phyloP scores from a whole-genome alignment of 2,329 filamentous ascomycete species.

The Colletotrichum orbiculare region DNA sequence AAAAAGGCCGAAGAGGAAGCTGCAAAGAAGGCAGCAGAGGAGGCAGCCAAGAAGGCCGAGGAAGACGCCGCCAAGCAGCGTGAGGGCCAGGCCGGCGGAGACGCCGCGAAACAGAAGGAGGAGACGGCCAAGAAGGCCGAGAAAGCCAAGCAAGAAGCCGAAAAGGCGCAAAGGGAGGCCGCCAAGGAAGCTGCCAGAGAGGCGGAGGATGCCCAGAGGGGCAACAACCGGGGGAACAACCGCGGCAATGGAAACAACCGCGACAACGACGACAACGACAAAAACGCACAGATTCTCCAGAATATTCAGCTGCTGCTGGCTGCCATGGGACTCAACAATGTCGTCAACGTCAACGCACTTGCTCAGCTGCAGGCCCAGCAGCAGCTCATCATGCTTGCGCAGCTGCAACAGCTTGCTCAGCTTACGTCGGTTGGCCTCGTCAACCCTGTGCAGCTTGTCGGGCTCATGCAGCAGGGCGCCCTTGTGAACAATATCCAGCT shows the following conservation, averaged over 20 bases:
- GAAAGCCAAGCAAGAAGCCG: constrained; percentile 3
- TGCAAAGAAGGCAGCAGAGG: constrained; percentile 16
- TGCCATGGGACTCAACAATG: constrained; percentile 42
- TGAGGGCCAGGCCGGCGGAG: background rate
- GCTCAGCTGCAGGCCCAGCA: constrained; percentile 43
- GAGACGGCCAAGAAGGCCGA: constrained; percentile 12
- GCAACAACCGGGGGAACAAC: constrained; percentile 39
- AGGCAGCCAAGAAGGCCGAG: constrained; percentile 17
- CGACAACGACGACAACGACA: constrained; percentile 34
- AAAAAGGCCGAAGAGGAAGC: constrained; percentile 33
- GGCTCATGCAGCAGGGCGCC: constrained; percentile 40
- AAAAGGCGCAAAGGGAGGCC: constrained; percentile 3
- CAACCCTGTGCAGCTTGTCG: constrained; percentile 38
- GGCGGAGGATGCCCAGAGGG: constrained; percentile 25
- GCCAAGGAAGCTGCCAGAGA: constrained; percentile 31
- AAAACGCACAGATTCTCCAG: constrained; percentile 36
- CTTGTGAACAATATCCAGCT: constrained; percentile 38
- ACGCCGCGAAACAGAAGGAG: constrained; percentile 7
- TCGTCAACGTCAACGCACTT: constrained; percentile 43
- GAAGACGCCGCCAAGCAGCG: constrained; percentile 27
- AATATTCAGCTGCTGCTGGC: constrained; percentile 42
- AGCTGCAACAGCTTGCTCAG: constrained; percentile 43
- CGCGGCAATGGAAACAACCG: constrained; percentile 43
- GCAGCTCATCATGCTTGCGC: constrained; percentile 41
- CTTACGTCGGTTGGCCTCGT: constrained; percentile 41